Evolutionary conservation across 345 rosid genomes (phyloP), one percentile per base, ranked within the genome.

Genomic region (Camelina sativa): DNA sequence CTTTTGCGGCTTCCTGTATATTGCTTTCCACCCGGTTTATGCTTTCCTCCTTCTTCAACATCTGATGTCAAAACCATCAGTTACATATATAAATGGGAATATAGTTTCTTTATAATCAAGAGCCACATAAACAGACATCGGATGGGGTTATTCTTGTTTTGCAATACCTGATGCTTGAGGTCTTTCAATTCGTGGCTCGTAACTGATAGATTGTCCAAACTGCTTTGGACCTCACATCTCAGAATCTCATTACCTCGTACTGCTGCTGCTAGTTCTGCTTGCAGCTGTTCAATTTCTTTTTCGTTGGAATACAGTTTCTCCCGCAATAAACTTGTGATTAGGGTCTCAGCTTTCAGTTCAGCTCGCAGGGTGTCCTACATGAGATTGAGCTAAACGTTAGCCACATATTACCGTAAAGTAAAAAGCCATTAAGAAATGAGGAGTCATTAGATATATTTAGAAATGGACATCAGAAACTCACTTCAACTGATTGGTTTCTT

Each of bases 281-380:
- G 91, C 74, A 96, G 58, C 82, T 83, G 97, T 78, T 92, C 93
- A 28, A 82, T 87, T 83, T 96, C 97, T 79, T 81, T 65, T 85
- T 92, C 98, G 84, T 88, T 91, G 15, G 89, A 87, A 67, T 83
- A 88, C 61, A 92, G 85, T 81, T 92, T 96, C 86, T 96, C 99
- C 65, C 84, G 85, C 62, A 96, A 71, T 73, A 96, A 74, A 78
- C 79, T 84, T 16, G 95, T 96, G 32, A 96, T 73, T 41, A 92
- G 68, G 30, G 85, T 83, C 82, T 91, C 98, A 13, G 92, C 86
- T 86, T 82, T 91, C 48, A 92, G 87, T 71, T 87, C 91, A 16
- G 84, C 81, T 73, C 72, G 81, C 64, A 89, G 52, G 54, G 74
- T 57, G 62, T 88, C 96, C 96, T 96, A 64, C 9, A 69, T 20